Evolutionary conservation across 1,139 yeast genomes (phyloP).

Genomic region (Pneumocystis carinii): DNA sequence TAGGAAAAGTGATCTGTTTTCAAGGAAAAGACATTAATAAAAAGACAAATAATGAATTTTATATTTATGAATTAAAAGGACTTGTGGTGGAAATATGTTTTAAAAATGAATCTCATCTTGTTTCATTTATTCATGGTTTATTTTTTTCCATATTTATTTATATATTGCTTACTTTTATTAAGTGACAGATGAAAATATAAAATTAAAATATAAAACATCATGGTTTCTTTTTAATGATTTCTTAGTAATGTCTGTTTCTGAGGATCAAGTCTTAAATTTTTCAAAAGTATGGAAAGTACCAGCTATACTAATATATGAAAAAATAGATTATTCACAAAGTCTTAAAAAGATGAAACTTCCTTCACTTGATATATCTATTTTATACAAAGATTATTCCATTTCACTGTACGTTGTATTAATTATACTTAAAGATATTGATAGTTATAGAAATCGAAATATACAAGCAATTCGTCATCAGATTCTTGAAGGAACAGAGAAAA

Average conservation of each 20-base stretch:
- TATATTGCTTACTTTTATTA: slow-evolving; percentile 7
- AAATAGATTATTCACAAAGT: background rate
- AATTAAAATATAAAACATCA: slow-evolving; percentile 18
- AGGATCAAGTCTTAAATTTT: slow-evolving; percentile 53
- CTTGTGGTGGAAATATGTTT: slow-evolving; percentile 26
- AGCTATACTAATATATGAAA: slow-evolving; percentile 45
- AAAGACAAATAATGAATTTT: slow-evolving; percentile 8
- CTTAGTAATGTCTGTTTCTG: slow-evolving; percentile 62
- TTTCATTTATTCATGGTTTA: slow-evolving; percentile 33
- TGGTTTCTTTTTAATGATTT: slow-evolving; percentile 92
- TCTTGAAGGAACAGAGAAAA: slow-evolving; percentile 1
- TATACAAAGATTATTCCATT: slow-evolving; percentile 43
- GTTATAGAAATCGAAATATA: slow-evolving; percentile 18
- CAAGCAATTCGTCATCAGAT: background rate
- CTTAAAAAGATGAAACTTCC: background rate
- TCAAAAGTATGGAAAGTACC: slow-evolving; percentile 73
- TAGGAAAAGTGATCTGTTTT: slow-evolving; percentile 7
- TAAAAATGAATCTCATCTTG: slow-evolving; percentile 23
- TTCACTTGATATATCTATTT: slow-evolving; percentile 29
- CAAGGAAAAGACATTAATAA: slow-evolving; percentile 11
- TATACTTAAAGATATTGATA: slow-evolving; percentile 39
- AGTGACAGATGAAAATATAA: slow-evolving; percentile 11
- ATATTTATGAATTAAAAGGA: slow-evolving; percentile 23
- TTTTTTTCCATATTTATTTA: slow-evolving; percentile 32
- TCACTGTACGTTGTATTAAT: slow-evolving; percentile 45